phyloP scores from a whole-genome alignment of 202 grass and related monocot species.

The Panicum hallii region DNA sequence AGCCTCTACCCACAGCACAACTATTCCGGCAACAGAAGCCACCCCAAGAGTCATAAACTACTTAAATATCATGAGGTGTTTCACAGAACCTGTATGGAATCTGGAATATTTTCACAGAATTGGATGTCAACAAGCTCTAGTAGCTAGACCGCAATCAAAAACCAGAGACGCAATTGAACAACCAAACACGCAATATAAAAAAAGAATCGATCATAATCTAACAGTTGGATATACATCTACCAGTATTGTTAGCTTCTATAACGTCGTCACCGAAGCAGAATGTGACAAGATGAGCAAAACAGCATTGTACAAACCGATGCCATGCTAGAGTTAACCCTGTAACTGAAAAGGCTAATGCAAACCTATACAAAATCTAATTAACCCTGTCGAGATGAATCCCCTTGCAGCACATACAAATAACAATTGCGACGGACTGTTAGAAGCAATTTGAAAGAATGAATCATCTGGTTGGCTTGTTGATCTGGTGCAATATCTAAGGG shows the following conservation, averaged over 20 bases:
- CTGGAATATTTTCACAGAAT: not conserved
- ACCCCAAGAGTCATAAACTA: too few relatives aligned
- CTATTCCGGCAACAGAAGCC: too few relatives aligned
- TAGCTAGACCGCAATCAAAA: not conserved
- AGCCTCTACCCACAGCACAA: too few relatives aligned
- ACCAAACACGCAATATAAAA: too few relatives aligned
- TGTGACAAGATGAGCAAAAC: not conserved
- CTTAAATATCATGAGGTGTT: too few relatives aligned
- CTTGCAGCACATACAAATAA: constrained; percentile 43
- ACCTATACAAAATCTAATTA: constrained; percentile 45
- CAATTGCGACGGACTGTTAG: constrained; percentile 25
- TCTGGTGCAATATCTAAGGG: constrained; percentile 27
- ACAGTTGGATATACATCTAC: constrained; percentile 24
- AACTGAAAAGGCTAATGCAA: constrained; percentile 37
- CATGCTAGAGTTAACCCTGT: constrained; percentile 34
- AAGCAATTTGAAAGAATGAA: constrained; percentile 46
- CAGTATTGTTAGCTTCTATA: constrained; percentile 12
- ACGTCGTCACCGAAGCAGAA: constrained; percentile 3
- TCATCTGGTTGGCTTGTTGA: constrained; percentile 33
- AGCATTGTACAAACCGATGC: constrained; percentile 17
- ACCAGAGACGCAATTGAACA: not conserved
- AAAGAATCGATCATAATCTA: constrained; percentile 2
- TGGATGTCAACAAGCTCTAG: not conserved
- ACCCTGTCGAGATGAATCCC: constrained; percentile 11
- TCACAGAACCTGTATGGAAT: too few relatives aligned